Evolutionary conservation across 257 asterid genomes (phyloP).

Genomic region (Cynanchum wilfordii): DNA sequence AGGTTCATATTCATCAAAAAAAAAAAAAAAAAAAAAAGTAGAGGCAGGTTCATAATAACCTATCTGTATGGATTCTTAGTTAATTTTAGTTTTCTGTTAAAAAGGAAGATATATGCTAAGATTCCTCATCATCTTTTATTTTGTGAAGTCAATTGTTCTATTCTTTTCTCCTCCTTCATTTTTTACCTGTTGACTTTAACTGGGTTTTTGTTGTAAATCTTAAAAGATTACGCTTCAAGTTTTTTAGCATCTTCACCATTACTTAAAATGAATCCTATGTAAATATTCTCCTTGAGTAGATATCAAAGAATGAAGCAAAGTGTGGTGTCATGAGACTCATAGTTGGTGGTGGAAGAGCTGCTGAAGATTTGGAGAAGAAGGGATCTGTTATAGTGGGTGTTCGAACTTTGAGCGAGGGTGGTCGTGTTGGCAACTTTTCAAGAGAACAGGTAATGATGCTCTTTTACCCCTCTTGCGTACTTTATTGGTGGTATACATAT

Average conservation of each 20-base stretch:
- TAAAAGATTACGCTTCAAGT: background rate
- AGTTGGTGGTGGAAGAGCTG: constrained; percentile 99
- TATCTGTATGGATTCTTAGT: background rate
- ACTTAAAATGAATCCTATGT: background rate
- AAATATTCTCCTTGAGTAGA: constrained; percentile 33
- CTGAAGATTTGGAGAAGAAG: constrained; percentile 69
- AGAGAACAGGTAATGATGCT: constrained; percentile 81
- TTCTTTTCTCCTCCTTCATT: background rate
- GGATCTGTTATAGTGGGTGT: constrained; percentile 98
- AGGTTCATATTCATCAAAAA: too few species aligned
- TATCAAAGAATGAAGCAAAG: constrained; percentile 81
- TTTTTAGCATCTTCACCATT: constrained; percentile 5
- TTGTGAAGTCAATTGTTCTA: background rate
- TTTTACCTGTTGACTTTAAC: background rate
- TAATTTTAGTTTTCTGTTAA: background rate
- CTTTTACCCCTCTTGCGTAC: background rate
- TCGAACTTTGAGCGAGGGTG: constrained; percentile 97
- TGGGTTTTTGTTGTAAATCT: background rate
- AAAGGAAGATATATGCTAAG: background rate
- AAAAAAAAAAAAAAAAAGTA: too few species aligned
- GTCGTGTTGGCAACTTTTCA: constrained; percentile 92
- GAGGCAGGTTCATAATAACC: background rate
- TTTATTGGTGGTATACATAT: constrained; percentile 12
- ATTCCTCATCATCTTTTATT: background rate
- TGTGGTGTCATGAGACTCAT: constrained; percentile 99